Percentiles rank a stretch among this genome's conserved stretches.
These are phyloP conservation scores for Fulvia fulva DNA, from an alignment of 2,329 filamentous ascomycete genomes.

Conservation along the genomic window DNA sequence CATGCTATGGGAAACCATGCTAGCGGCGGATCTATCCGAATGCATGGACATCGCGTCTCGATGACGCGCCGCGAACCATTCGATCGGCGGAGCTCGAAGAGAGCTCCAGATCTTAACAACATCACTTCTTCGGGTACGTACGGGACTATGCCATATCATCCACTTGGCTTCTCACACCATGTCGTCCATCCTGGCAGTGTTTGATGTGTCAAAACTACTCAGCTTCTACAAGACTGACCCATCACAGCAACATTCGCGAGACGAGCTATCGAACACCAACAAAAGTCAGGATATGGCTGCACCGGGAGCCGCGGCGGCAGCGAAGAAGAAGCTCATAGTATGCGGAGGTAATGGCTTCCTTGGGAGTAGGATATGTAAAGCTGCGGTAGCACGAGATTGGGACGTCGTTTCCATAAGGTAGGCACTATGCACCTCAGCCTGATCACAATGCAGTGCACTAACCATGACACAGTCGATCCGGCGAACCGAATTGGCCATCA, in stretches of 20 bases:
- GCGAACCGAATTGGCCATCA: conserved; percentile 78
- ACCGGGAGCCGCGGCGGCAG: conserved; percentile 18
- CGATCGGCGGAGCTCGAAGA: neutral
- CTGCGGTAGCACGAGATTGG: conserved; percentile 81
- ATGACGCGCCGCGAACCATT: neutral
- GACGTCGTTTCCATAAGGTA: conserved; percentile 90
- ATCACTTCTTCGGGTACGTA: neutral
- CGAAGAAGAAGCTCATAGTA: conserved; percentile 75
- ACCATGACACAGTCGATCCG: conserved; percentile 65
- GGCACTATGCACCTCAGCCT: neutral
- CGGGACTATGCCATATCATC: no score
- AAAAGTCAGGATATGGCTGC: conserved; percentile 12
- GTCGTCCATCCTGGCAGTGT: neutral
- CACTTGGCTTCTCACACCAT: no score
- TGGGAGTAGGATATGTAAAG: conserved; percentile 80
- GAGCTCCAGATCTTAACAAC: neutral
- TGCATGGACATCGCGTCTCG: neutral
- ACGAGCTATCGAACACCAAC: neutral
- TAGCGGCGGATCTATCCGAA: neutral
- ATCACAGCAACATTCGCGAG: neutral
- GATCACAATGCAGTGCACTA: neutral
- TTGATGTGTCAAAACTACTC: neutral
- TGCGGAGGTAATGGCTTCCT: conserved; percentile 93
- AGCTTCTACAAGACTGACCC: neutral
- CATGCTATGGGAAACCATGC: neutral